Percentiles rank a stretch among this genome's conserved stretches.
Evolutionary conservation across 768 basidiomycete genomes (phyloP).

Genomic region (Phylloporus rhodoxanthus): DNA sequence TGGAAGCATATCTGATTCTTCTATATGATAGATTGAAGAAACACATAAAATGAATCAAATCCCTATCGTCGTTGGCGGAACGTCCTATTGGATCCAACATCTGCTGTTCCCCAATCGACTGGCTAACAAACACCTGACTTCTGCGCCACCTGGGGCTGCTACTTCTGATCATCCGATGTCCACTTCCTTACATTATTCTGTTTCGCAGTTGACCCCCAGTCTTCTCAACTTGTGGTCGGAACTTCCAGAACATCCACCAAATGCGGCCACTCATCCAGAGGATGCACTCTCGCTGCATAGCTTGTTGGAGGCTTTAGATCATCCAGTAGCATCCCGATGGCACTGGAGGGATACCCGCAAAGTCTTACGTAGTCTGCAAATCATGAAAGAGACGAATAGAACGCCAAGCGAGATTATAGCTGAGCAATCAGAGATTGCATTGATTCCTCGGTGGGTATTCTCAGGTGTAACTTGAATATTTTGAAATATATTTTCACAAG

Average conservation of each 20-base stretch:
- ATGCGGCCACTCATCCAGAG: conserved; percentile 49
- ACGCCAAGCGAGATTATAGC: conserved; percentile 61
- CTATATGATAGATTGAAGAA: conserved; percentile 57
- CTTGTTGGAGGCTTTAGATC: conserved; percentile 67
- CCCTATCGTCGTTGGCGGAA: conserved; percentile 92
- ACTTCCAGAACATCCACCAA: conserved; percentile 57
- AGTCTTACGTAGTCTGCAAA: conserved; percentile 70
- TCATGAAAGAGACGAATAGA: conserved; percentile 66
- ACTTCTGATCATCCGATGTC: conserved; percentile 21
- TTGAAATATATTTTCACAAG: conserved; percentile 33
- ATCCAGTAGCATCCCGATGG: conserved; percentile 73
- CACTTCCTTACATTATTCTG: conserved; percentile 34
- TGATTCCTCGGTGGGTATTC: conserved; percentile 46
- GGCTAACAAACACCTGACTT: conserved; percentile 23
- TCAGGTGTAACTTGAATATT: not conserved
- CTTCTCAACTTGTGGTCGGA: conserved; percentile 46
- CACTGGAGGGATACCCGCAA: conserved; percentile 96
- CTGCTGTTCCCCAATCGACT: conserved; percentile 83
- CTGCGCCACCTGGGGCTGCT: conserved; percentile 1
- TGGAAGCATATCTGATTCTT: not conserved
- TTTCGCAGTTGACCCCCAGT: conserved; percentile 43
- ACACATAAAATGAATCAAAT: conserved; percentile 57
- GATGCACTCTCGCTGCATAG: conserved; percentile 58
- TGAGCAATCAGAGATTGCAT: conserved; percentile 47
- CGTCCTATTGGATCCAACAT: conserved; percentile 97